Evolutionary conservation across 139 green algal genomes (phyloP), one percentile per base, ranked within the genome.

Genomic region (Haematococcus sp.): DNA sequence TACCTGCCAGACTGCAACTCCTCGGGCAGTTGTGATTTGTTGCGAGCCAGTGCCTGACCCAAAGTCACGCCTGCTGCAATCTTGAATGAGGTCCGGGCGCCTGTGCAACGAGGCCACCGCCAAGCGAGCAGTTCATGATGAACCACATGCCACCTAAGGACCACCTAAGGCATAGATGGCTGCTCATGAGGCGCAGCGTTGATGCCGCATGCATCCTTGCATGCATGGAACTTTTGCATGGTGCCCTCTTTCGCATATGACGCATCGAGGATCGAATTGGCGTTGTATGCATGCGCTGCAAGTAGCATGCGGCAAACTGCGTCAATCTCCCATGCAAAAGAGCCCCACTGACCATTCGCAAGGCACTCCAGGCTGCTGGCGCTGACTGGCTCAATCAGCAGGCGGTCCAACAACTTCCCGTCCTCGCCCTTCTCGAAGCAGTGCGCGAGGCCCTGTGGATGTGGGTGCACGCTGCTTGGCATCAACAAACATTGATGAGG

Each of bases 331-430:
- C 19, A 17, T 23, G 40, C 40, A 19, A 1, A 55, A 68, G 2
- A 44, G 32, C 13, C 5, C 16, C 3, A 71, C 54, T 63, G 54
- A 88, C 91, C 91, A 68, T 86, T 88, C 19, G 87, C 86, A 83
- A 97, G 91, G 85, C 88, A 92, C 76, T 97, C 93, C 23, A 97
- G 69, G 32, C 75, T 86, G 60, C 87, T 91, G 22, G 93, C 91
- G 11, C 76, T 83, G 60, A 97, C 83, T 27, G 93, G 89, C 81
- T 97, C 93, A 23, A 97, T 89, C 5, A 97, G 83, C 22, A 87
- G 90, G 1, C 79, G 54, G 34, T 95, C 89, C 20, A 54, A 34
- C 0, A 98, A 76, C 76, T 91, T 91, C 30, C 82, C 84, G 11
- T 90, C 80, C 0, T 92, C 85, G 22, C 64, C 71, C 78, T 96